A percentile compares a stretch with the other conserved stretches of the same genome.
Conservation (phyloP, 306 rosid species). For the Cyclanthera cordifolia region DNA sequence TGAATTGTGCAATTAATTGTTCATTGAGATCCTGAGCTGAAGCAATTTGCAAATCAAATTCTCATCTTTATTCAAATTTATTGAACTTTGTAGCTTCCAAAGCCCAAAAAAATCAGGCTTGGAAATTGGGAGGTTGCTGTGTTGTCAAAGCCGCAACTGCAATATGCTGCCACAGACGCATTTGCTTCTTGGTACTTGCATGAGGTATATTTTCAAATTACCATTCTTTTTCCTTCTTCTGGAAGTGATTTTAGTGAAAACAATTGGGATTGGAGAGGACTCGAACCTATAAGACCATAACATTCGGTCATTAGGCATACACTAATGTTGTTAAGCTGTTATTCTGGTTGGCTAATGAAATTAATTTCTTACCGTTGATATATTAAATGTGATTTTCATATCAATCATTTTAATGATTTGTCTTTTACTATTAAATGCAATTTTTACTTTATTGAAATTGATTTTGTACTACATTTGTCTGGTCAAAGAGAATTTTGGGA, state of each 20-base stretch:
- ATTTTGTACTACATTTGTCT: too few species aligned
- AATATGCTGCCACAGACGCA: conserved; percentile 90
- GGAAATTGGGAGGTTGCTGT: conserved; percentile 72
- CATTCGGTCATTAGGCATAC: too few species aligned
- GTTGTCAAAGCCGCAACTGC: conserved; percentile 54
- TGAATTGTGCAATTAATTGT: not conserved
- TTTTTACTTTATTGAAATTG: too few species aligned
- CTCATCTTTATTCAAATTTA: not conserved
- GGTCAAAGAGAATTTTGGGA: too few species aligned
- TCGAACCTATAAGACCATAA: too few species aligned
- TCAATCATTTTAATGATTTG: not conserved
- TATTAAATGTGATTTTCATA: not conserved
- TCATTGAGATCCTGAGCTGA: not conserved
- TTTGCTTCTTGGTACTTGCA: conserved; percentile 72
- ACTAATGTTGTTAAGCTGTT: too few species aligned
- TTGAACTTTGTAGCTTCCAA: conserved; percentile 46
- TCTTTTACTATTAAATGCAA: too few species aligned
- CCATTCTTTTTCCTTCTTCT: not conserved
- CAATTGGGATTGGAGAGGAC: too few species aligned
- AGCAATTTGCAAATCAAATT: not conserved
- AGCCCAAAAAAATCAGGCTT: conserved; percentile 44
- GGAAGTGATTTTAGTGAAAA: too few species aligned
- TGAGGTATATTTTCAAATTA: conserved; percentile 35
- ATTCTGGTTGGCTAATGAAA: too few species aligned
- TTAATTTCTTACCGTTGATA: not conserved